Evolutionary conservation across 768 basidiomycete species (phyloP), one percentile per base, ranked within the genome.

Genomic region (Tephrocybe sp.): DNA sequence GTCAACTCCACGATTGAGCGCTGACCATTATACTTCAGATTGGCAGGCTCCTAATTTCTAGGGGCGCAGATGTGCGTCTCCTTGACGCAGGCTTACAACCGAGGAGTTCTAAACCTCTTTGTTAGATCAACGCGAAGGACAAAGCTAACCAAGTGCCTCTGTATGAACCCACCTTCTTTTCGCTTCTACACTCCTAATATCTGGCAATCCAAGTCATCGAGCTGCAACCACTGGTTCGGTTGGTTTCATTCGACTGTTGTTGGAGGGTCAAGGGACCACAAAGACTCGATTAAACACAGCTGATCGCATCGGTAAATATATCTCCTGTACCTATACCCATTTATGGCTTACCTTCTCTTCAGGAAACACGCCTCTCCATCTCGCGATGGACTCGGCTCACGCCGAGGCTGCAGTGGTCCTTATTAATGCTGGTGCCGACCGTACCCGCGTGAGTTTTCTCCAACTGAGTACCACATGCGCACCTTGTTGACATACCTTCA

Each of bases 361-460:
- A 90, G 94, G 95, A 43, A 97, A 97, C 62, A 97, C 97, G 1
- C 93, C 97, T 2, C 72, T 99, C 30, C 97, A 99, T 75, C 81
- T 99, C 25, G 94, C 95, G 15, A 88, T 99, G 86, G 95, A 99
- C 60, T 93, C 90, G 46, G 95, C 86, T 15, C 90, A 97, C 62
- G 95, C 91, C 12, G 86, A 92, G 63, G 88, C 84, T 13, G 95
- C 95, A 9, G 88, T 93, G 2, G 66, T 88, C 42, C 77, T 99
- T 43, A 95, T 99, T 52, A 91, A 95, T 64, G 94, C 92, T 39
- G 95, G 95, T 16, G 94, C 94, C 7, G 95, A 97, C 74, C 84
- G 95, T 24, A 80, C 79, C 56, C 78, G 91, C 58, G 94, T 94
- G 68, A 56, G 89, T 74, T 29, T 52, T 54, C 50, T 54, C 50